Percentiles rank a stretch among this genome's conserved stretches.
These are phyloP conservation scores for Fusarium chlamydosporum DNA, from an alignment of 2,329 filamentous ascomycete species.

Conservation along the genomic window DNA sequence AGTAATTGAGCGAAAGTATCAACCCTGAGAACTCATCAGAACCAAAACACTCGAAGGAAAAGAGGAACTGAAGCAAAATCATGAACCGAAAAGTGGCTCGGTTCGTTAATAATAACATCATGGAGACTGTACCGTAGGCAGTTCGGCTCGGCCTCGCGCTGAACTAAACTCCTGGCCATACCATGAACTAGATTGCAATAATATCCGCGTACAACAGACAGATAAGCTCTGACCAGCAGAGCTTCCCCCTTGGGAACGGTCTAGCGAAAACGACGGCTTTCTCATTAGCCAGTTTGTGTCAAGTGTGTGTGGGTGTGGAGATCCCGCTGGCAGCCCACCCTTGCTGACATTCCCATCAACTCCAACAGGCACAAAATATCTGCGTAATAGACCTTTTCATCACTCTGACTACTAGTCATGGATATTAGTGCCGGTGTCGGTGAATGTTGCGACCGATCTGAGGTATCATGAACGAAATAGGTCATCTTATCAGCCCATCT, in stretches of 20 bases:
- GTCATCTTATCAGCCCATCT: conserved; percentile 1
- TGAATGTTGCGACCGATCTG: conserved; percentile 3
- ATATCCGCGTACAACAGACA: conserved; percentile 30
- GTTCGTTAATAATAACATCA: conserved; percentile 31
- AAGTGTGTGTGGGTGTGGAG: conserved; percentile 30
- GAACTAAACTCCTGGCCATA: conserved; percentile 10
- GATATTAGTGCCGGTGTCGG: not conserved
- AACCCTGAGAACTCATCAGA: not conserved
- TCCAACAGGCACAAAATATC: conserved; percentile 19
- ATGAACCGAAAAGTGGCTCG: conserved; percentile 12
- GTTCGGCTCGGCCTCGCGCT: conserved; percentile 36
- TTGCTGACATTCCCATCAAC: conserved; percentile 12
- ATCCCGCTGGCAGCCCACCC: conserved; percentile 19
- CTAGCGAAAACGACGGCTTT: conserved; percentile 21
- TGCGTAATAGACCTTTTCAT: conserved; percentile 15
- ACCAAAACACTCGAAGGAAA: not conserved
- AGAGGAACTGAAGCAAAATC: not conserved
- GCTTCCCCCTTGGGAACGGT: conserved; percentile 1
- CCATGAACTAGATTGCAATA: not conserved
- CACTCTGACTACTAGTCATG: conserved; percentile 8
- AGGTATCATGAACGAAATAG: not conserved
- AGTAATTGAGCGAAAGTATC: not conserved
- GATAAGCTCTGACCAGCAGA: conserved; percentile 24
- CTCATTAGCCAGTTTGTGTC: conserved; percentile 31
- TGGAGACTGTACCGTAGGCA: conserved; percentile 5